Evolutionary conservation across 768 basidiomycete species (phyloP).

Genomic region (Megacollybia marginata): DNA sequence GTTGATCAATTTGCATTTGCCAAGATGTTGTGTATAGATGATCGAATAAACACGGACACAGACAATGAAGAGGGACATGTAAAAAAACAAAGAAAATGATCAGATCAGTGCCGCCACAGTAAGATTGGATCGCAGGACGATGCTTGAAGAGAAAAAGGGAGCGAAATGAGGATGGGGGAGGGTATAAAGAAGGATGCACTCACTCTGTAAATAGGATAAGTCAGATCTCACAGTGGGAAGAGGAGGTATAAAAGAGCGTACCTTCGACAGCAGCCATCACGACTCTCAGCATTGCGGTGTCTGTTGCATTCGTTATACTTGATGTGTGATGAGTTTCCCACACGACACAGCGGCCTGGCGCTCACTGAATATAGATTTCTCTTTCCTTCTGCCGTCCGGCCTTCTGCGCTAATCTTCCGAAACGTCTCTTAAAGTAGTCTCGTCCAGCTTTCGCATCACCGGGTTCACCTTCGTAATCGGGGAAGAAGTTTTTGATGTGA

Average conservation of each 20-base stretch:
- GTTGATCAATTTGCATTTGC: background rate
- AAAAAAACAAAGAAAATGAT: constrained; percentile 13
- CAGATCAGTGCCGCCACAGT: constrained; percentile 24
- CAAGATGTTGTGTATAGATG: constrained; percentile 4
- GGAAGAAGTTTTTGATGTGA: constrained; percentile 85
- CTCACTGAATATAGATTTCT: constrained; percentile 92
- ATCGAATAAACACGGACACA: constrained; percentile 9
- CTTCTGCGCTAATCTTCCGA: constrained; percentile 76
- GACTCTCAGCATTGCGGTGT: constrained; percentile 80
- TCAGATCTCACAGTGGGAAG: background rate
- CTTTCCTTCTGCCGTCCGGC: constrained; percentile 79
- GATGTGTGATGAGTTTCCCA: background rate
- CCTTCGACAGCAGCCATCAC: constrained; percentile 98
- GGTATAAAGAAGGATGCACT: background rate
- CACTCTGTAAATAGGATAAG: background rate
- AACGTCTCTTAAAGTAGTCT: constrained; percentile 87
- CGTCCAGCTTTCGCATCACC: constrained; percentile 69
- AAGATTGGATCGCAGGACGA: constrained; percentile 29
- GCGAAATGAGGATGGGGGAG: constrained; percentile 4
- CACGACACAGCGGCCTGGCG: constrained; percentile 10
- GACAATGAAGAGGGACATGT: constrained; percentile 10
- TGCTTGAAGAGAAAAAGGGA: constrained; percentile 16
- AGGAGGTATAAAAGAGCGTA: constrained; percentile 23
- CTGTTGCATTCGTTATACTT: constrained; percentile 86
- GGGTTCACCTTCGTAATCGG: constrained; percentile 78